Conservation (phyloP, 23 red algal genomes). For the Pyropia haitanensis region DNA sequence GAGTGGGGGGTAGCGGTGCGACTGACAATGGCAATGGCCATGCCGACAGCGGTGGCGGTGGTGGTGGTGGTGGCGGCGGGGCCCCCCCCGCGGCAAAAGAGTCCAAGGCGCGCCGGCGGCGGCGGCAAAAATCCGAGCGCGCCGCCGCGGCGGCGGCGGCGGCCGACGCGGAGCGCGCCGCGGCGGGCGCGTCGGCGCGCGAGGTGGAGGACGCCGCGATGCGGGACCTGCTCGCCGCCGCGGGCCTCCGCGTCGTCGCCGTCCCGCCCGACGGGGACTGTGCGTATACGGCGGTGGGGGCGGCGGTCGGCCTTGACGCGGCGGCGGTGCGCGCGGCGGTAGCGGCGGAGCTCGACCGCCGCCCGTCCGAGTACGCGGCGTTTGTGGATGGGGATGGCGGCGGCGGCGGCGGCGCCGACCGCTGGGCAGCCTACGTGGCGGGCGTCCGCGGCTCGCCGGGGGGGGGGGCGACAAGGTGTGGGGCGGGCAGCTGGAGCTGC, state of each 20-base stretch:
- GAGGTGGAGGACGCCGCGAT: conserved; percentile 32
- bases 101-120: conserved; percentile 40
- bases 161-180: conserved; percentile 29
- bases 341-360: conserved; percentile 22
- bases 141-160: conserved; percentile 31
- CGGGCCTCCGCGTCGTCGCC: conserved; percentile 28
- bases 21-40: background rate
- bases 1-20: no score
- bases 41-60: background rate
- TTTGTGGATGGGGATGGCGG: conserved; percentile 61
- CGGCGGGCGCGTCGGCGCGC: conserved; percentile 25
- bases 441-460: conserved; percentile 24
- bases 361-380: conserved; percentile 39
- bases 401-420: conserved; percentile 5
- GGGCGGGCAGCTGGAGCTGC: conserved; percentile 73
- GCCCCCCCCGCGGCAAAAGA: conserved; percentile 2
- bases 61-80: background rate
- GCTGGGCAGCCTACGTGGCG: background rate
- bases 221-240: conserved; percentile 11
- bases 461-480: conserved; percentile 36
- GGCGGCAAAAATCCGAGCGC: conserved; percentile 35
- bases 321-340: conserved; percentile 12
- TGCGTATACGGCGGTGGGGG: conserved; percentile 50
- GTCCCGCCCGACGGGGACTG: conserved; percentile 75
- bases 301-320: conserved; percentile 3